Evolutionary conservation across 768 basidiomycete species (phyloP), one percentile per base, ranked within the genome.

Genomic region (Gymnopilus junonius): DNA sequence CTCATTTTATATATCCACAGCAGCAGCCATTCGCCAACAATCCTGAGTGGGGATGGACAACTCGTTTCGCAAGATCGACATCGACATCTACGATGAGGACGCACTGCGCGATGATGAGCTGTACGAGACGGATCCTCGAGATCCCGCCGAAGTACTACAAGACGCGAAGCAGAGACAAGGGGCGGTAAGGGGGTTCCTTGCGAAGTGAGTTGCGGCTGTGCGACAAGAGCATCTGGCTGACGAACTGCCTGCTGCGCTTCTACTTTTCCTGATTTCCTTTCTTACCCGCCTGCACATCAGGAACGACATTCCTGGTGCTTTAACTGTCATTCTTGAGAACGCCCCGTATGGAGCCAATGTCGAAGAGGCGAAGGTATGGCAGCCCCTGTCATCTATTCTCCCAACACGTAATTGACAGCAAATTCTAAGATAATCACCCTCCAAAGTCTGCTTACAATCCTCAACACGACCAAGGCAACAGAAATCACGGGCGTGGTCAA

Each of bases 1-100:
- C n/a, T n/a, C n/a, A n/a, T n/a, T n/a, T n/a, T n/a, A n/a, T n/a
- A n/a, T n/a, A 35, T 3, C 42, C 14, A 17, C 20, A 43, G 8
- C 8, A n/a, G 17, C 20, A 43, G 8, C 20, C 42, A n/a, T 43
- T 7, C 20, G 21, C 25, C 11, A 25, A 23, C 11, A 29, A 17
- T n/a, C 35, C 23, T 8, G 37, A 55, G 54, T 27, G 15, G 21
- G 29, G 35, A 82, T 82, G 80, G 82, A 83, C 51, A 73, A 73
- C 63, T 86, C 88, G 56, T 97, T 95, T 77, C 84, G 96, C 69
- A 96, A 95, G 78, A 94, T 97, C 78, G 90, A 98, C 79, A 91
- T 98, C 71, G 97, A 99, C 79, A 83, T 80, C 40, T 94, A 88
- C 79, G 97, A 99, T 73, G 97, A 98, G 75, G 97, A 98, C 70